Conservation (phyloP, 768 basidiomycete species). For the Gymnopilus dilepis region DNA sequence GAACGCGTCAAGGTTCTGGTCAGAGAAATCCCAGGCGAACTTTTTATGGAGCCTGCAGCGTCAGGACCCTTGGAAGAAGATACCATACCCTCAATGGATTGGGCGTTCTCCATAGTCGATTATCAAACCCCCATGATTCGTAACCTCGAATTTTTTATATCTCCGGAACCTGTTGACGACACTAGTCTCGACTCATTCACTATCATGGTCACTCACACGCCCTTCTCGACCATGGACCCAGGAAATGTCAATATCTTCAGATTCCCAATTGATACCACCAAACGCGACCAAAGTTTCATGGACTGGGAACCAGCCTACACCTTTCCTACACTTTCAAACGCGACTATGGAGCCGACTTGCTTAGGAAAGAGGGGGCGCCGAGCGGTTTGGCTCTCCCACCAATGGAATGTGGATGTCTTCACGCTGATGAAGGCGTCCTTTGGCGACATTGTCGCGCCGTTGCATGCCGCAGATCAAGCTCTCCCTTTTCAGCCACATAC, state of each 20-base stretch:
- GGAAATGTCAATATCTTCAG: constrained; percentile 22
- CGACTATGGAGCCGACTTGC: constrained; percentile 38
- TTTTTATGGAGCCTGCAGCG: constrained; percentile 15
- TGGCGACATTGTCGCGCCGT: constrained; percentile 34
- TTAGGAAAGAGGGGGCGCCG: constrained; percentile 49
- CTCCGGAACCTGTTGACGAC: constrained; percentile 24
- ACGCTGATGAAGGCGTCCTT: constrained; percentile 59
- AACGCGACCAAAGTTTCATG: constrained; percentile 6
- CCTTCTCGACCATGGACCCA: constrained; percentile 19
- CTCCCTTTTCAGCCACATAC: constrained; percentile 56
- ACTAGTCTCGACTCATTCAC: constrained; percentile 18
- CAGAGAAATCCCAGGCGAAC: constrained; percentile 23
- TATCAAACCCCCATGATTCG: constrained; percentile 23
- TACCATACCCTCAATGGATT: constrained; percentile 8
- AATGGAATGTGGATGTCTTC: constrained; percentile 53
- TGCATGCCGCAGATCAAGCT: constrained; percentile 52
- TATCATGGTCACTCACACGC: constrained; percentile 21
- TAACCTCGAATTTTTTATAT: constrained; percentile 22
- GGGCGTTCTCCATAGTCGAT: constrained; percentile 28
- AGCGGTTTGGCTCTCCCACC: constrained; percentile 58
- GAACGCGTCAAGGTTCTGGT: constrained; percentile 28
- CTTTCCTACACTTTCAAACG: constrained; percentile 31
- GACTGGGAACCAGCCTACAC: constrained; percentile 20
- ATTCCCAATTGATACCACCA: constrained; percentile 24
- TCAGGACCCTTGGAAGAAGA: neutral